Evolutionary conservation across 2,329 filamentous ascomycete species (phyloP), one percentile per base, ranked within the genome.

Genomic region (Pyrenophora tritici-repentis): DNA sequence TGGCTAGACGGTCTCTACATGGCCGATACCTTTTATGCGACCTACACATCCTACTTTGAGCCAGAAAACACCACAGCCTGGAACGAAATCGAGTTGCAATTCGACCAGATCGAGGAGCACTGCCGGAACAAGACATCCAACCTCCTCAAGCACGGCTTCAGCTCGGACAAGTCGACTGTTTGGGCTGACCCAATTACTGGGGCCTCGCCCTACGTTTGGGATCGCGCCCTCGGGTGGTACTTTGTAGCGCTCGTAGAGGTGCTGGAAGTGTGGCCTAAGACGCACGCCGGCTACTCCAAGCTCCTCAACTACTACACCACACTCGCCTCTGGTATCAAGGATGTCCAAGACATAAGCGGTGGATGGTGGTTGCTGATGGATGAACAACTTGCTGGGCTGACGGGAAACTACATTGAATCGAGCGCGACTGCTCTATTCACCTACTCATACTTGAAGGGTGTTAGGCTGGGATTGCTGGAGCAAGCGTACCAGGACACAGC

Each of bases 331-430:
- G 78, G 77, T 0, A 55, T 83, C 2, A 74, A 75, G 47, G 61
- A 62, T 8, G 72, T 75, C 0, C 77, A 77, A 17, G 78, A 81
- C 47, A 58, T 56, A 2, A 73, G 66, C 4, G 80, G 81, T 0
- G 82, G 80, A 6, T 86, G 83, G 82, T 85, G 81, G 79, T 70
- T 84, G 43, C 73, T 85, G 36, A 81, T 85, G 77, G 78, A 77
- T 58, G 74, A 78, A 49, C 67, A 75, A 20, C 78, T 80, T 47
- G 75, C 66, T 8, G 67, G 69, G 6, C 62, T 52, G 33, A 56
- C 76, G 38, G 82, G 81, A 2, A 86, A 87, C 66, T 86, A 83
- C 65, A 79, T 86, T 40, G 82, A 86, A 71, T 81, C 80, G 29
- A 83, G 81, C 26, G 83, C 78, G 6, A 80, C 80, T 2, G 82